These are phyloP conservation scores for Gymnopilus junonius DNA, from an alignment of 768 basidiomycete genomes.

Conservation along the genomic window DNA sequence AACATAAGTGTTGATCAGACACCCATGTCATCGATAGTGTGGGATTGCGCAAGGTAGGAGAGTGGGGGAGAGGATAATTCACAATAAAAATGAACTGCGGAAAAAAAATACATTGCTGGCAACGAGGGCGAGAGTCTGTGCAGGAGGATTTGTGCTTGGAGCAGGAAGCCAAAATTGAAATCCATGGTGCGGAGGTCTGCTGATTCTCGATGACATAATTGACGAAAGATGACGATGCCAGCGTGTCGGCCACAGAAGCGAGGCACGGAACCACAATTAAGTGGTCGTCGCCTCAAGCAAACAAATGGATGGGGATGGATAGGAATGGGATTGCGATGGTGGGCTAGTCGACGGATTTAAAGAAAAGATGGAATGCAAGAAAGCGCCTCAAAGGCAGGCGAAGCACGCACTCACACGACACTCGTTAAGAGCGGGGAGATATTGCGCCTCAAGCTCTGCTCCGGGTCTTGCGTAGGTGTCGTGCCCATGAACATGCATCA, in stretches of 20 bases:
- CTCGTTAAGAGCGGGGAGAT: conserved; percentile 53
- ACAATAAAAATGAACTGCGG: conserved; percentile 49
- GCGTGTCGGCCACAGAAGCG: conserved; percentile 74
- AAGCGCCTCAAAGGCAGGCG: conserved; percentile 53
- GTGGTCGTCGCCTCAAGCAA: conserved; percentile 80
- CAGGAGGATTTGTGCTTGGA: conserved; percentile 21
- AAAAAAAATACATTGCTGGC: conserved; percentile 27
- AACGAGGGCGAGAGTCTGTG: conserved; percentile 20
- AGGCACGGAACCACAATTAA: conserved; percentile 82
- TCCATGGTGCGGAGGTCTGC: conserved; percentile 32
- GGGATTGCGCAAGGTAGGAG: conserved; percentile 22
- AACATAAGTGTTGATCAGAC: conserved; percentile 31
- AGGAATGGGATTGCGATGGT: conserved; percentile 49
- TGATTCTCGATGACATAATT: conserved; percentile 31
- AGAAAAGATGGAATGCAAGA: conserved; percentile 60
- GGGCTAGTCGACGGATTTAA: conserved; percentile 40
- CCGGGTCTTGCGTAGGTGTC: conserved; percentile 76
- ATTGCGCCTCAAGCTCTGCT: conserved; percentile 57
- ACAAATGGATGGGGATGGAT: conserved; percentile 50
- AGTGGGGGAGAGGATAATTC: conserved; percentile 40
- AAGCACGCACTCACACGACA: conserved; percentile 52
- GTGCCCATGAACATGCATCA: conserved; percentile 53
- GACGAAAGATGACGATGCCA: conserved; percentile 53
- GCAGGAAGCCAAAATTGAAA: conserved; percentile 27
- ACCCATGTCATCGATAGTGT: conserved; percentile 27